Evolutionary conservation across 2,329 filamentous ascomycete species (phyloP).

Genomic region (Aphanoascus verrucosus): DNA sequence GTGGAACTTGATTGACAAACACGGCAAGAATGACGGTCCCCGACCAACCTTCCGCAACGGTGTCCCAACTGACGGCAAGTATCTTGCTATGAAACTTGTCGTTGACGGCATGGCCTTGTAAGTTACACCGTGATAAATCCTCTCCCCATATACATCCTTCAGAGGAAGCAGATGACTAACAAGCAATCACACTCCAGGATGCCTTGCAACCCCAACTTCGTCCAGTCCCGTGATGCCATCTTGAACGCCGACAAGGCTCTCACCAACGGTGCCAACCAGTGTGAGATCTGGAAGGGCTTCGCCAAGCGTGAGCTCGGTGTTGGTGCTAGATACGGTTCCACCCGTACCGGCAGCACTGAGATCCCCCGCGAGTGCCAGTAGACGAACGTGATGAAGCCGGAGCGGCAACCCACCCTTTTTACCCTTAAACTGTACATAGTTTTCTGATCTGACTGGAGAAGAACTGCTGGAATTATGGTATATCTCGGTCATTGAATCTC

Average conservation of each 20-base stretch:
- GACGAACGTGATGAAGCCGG: neutral
- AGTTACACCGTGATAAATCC: neutral
- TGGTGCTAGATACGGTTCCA: constrained; percentile 6
- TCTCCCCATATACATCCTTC: neutral
- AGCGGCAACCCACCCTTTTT: neutral
- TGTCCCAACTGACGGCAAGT: constrained; percentile 13
- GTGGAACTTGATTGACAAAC: constrained; percentile 15
- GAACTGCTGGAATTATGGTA: neutral
- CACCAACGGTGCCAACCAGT: constrained; percentile 11
- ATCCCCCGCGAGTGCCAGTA: neutral
- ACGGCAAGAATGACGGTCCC: constrained; percentile 13
- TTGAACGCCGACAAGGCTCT: constrained; percentile 14
- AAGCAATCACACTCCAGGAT: neutral
- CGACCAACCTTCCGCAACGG: constrained; percentile 10
- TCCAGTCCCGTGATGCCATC: constrained; percentile 15
- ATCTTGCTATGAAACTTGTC: constrained; percentile 14
- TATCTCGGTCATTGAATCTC: neutral
- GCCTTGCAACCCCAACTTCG: constrained; percentile 16
- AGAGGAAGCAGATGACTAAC: neutral
- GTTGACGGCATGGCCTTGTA: constrained; percentile 16
- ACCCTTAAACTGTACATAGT: constrained; percentile 11
- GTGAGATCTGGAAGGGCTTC: constrained; percentile 14
- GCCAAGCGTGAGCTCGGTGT: constrained; percentile 14
- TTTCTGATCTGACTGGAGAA: constrained; percentile 5
- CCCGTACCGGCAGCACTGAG: constrained; percentile 6